Evolutionary conservation across 495 filamentous ascomycete species (phyloP).

Genomic region (Aspergillus cavernicola): DNA sequence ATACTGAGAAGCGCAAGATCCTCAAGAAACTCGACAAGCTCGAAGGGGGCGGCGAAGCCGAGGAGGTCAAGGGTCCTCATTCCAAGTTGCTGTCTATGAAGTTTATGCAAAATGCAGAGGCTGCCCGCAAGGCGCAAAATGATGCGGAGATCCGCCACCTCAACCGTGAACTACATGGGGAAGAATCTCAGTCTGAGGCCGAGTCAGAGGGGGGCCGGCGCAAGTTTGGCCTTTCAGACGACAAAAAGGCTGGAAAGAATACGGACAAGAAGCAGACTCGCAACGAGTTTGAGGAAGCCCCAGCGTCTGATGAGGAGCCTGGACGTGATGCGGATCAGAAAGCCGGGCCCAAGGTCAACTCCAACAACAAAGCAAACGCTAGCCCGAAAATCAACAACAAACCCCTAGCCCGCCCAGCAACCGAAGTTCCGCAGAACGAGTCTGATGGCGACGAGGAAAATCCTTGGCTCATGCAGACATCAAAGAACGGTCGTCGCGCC

Average conservation of each 20-base stretch:
- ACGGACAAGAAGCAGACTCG: conserved; percentile 20
- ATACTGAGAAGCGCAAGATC: conserved; percentile 48
- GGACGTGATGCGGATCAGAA: conserved; percentile 24
- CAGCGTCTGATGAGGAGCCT: conserved; percentile 47
- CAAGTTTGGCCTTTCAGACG: conserved; percentile 53
- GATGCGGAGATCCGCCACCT: conserved; percentile 75
- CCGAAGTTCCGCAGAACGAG: conserved; percentile 21
- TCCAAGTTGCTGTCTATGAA: conserved; percentile 67
- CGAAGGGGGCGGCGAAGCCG: conserved; percentile 38
- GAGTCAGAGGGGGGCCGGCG: conserved; percentile 60
- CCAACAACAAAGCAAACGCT: conserved; percentile 21
- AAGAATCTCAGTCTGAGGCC: conserved; percentile 53
- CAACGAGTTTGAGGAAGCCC: conserved; percentile 60
- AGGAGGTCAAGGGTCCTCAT: conserved; percentile 36
- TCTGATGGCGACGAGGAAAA: conserved; percentile 36
- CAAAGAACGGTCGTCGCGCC: conserved; percentile 35
- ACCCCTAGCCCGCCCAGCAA: conserved; percentile 15
- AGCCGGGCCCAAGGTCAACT: conserved; percentile 19
- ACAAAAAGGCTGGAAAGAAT: conserved; percentile 20
- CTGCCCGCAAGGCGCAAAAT: conserved; percentile 68
- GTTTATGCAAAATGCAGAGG: conserved; percentile 91
- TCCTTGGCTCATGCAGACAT: conserved; percentile 48
- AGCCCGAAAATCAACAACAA: conserved; percentile 17
- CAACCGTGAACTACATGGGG: conserved; percentile 63
- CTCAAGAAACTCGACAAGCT: conserved; percentile 58